Percentiles rank a stretch among this genome's conserved stretches.
These are phyloP conservation scores for Triticum aestivum DNA, from an alignment of 176 grass and related monocot genomes.

Conservation along the genomic window IWGSC_CS_RefSeq_v2.1 NC_057798.1:233229615-233230114, in stretches of 20 bases:
- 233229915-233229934: not conserved
- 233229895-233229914: conserved; percentile 26
- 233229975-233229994: conserved; percentile 2
- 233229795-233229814: conserved; percentile 4
- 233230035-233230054: conserved; percentile 13
- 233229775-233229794: conserved; percentile 26
- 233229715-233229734: conserved; percentile 48
- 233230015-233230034: not conserved
- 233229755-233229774: conserved; percentile 26
- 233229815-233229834: conserved; percentile 10
- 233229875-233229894: conserved; percentile 2
- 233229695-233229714: not conserved
- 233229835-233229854: conserved; percentile 50
- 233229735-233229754: conserved; percentile 28
- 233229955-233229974: not conserved
- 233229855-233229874: not conserved
- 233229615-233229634: conserved; percentile 11
- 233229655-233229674: not conserved
- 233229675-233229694: not conserved
- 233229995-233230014: not conserved
- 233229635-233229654: conserved; percentile 15
- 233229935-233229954: not conserved
- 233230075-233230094: conserved; percentile 24
- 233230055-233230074: conserved; percentile 33
- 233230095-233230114: not conserved